phyloP scores from a whole-genome alignment of 495 filamentous ascomycete genomes.

The Schizothecium vesticola region DNA sequence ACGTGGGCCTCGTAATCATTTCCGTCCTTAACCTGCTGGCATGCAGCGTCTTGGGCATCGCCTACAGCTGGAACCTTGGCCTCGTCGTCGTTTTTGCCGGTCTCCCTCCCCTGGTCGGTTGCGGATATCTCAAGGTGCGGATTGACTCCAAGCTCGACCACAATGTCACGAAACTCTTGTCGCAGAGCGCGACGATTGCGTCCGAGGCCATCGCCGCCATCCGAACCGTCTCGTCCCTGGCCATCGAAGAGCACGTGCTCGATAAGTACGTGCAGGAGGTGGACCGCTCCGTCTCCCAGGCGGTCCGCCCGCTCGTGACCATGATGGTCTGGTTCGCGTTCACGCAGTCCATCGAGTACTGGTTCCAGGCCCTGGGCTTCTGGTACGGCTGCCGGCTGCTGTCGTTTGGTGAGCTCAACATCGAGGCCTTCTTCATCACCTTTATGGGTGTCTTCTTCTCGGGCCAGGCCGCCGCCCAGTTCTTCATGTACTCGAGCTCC shows the following conservation, averaged over 20 bases:
- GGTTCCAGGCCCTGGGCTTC: constrained; percentile 29
- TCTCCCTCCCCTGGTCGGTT: constrained; percentile 68
- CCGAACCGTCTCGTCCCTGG: constrained; percentile 86
- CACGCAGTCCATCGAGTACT: constrained; percentile 62
- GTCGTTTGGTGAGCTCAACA: constrained; percentile 39
- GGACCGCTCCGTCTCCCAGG: constrained; percentile 52
- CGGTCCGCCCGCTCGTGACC: constrained; percentile 59
- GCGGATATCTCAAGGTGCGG: constrained; percentile 83
- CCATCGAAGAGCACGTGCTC: constrained; percentile 73
- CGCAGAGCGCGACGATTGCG: constrained; percentile 66
- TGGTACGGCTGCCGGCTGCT: constrained; percentile 49
- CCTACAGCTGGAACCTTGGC: constrained; percentile 86
- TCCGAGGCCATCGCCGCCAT: constrained; percentile 90
- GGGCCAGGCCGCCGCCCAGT: constrained; percentile 48
- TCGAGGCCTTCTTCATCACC: constrained; percentile 51
- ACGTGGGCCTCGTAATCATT: constrained; percentile 75
- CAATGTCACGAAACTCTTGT: constrained; percentile 33
- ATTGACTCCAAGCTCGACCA: constrained; percentile 71
- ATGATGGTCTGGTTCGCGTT: constrained; percentile 71
- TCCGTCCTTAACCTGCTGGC: constrained; percentile 68
- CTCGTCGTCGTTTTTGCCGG: constrained; percentile 67
- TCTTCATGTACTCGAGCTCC: constrained; percentile 43
- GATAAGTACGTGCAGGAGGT: constrained; percentile 63
- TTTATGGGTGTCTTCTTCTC: constrained; percentile 55
- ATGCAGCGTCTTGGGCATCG: constrained; percentile 58